phyloP scores from a whole-genome alignment of 2,329 filamentous ascomycete species.

The Grosmannia huntii region DNA sequence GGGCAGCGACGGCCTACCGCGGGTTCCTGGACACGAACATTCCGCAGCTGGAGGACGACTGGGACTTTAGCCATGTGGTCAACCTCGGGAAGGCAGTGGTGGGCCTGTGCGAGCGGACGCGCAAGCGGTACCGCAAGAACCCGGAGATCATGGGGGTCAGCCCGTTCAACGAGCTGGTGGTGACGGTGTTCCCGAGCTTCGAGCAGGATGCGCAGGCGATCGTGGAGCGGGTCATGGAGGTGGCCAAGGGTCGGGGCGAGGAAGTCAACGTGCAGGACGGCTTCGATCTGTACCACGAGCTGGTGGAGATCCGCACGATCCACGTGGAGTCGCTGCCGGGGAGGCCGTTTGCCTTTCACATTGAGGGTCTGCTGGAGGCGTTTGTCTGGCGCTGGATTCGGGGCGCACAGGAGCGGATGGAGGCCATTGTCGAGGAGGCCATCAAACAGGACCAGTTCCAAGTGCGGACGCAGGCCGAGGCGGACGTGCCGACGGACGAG shows the following conservation, averaged over 20 bases:
- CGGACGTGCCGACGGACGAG: constrained; percentile 56
- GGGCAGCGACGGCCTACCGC: constrained; percentile 69
- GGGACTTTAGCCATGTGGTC: constrained; percentile 86
- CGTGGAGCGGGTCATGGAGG: constrained; percentile 65
- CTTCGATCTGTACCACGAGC: constrained; percentile 82
- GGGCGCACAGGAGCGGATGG: constrained; percentile 65
- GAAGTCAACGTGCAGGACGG: constrained; percentile 85
- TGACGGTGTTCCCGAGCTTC: constrained; percentile 78
- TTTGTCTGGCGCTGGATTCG: constrained; percentile 96
- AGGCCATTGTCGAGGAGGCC: constrained; percentile 77
- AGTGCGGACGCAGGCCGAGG: constrained; percentile 52
- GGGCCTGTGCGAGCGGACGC: constrained; percentile 74
- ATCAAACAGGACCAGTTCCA: constrained; percentile 83
- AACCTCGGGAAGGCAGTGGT: constrained; percentile 77
- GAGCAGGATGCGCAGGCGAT: constrained; percentile 81
- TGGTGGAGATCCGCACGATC: constrained; percentile 72
- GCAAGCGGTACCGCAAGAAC: constrained; percentile 82
- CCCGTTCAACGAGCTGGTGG: constrained; percentile 57
- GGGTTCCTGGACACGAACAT: constrained; percentile 68
- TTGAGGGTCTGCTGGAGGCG: constrained; percentile 73
- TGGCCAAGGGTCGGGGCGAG: constrained; percentile 52
- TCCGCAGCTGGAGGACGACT: constrained; percentile 65
- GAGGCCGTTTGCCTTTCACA: constrained; percentile 69
- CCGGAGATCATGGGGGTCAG: constrained; percentile 72
- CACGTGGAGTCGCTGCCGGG: constrained; percentile 63